These are phyloP conservation scores for Sphagnum tenellum DNA, from an alignment of 225 moss, liverwort and hornwort genomes.

Conservation along the genomic window DNA sequence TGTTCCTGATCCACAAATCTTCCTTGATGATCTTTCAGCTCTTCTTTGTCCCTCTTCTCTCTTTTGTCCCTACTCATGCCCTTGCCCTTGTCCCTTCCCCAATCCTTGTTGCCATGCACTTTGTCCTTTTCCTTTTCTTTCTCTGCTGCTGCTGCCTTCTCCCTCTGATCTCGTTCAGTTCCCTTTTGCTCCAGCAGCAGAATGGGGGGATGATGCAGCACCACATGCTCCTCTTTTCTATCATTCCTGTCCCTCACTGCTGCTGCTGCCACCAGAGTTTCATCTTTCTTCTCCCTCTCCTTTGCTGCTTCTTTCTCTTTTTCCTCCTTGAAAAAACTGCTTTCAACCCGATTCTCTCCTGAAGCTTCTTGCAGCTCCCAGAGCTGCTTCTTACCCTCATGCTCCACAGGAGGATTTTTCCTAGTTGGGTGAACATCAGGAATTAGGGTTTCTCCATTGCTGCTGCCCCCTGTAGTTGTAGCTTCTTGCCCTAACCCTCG, in stretches of 20 bases:
- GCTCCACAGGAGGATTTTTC: too few species aligned
- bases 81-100: conserved; percentile 40
- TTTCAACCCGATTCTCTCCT: too few species aligned
- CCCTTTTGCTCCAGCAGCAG: conserved; percentile 7
- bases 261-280: not conserved
- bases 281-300: conserved; percentile 47
- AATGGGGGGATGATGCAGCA: too few species aligned
- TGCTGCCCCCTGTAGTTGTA: too few species aligned
- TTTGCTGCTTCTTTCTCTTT: conserved; percentile 31
- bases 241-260: conserved; percentile 11
- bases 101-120: conserved; percentile 19
- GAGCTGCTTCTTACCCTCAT: too few species aligned
- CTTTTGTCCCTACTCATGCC: conserved; percentile 34
- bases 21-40: conserved; percentile 50
- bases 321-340: conserved; percentile 9
- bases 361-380: too few species aligned
- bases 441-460: too few species aligned
- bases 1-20: conserved; percentile 5
- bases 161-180: conserved; percentile 37
- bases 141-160: conserved; percentile 18
- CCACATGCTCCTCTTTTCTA: not conserved
- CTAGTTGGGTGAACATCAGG: too few species aligned
- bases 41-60: conserved; percentile 61
- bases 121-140: conserved; percentile 44
- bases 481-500: too few species aligned